Base-by-base conservation (phyloP, 805 yeast species). In the Wickerhamiella domercqiae region DNA sequence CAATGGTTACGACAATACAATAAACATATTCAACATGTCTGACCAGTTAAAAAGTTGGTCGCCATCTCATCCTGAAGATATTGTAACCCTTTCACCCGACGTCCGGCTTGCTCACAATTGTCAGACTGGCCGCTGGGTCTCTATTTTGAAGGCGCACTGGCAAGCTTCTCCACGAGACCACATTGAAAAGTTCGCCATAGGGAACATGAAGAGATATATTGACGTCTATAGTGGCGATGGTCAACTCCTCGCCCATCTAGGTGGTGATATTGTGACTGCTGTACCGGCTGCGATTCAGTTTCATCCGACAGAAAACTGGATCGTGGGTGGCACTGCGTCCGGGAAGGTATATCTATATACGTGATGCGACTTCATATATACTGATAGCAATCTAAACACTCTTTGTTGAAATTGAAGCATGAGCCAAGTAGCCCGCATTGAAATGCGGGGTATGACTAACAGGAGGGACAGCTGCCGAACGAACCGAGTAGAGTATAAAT, bases 91-190 rank as follows among this genome's bases (percentile, higher is more conserved):
- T 24, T 54, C 50, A n/a, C 93, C 94, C 0, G 52, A 66, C 21
- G 66, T 71, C 20, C 71, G 72, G 7, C 64, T 87, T 35, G 71
- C 70, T 39, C 98, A 90, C 54, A 90, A 90, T 51, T 90, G 98
- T 60, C 94, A 87, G 56, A 79, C 95, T 0, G 98, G 98, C 0
- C 66, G 94, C 46, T 87, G 98, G 98, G 94, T 90, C 0, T 76
- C 94, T 1, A 87, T 87, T 34, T 61, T 87, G 40, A 83, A 87
- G 49, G 75, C 95, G 0, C 69, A 74, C 51, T 87, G 96, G 93
- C 96, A 90, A 43, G 55, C 59, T 2, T 59, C 66, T 22, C 93
- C 94, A 0, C 52, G 47, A 5, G 94, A 83, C 52, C 71, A 74
- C 0, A 64, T 70, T 21, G 79, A 84, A 45, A 84, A 87, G 51